Evolutionary conservation across 768 basidiomycete genomes (phyloP).

Genomic region (Boletus rex-veris): DNA sequence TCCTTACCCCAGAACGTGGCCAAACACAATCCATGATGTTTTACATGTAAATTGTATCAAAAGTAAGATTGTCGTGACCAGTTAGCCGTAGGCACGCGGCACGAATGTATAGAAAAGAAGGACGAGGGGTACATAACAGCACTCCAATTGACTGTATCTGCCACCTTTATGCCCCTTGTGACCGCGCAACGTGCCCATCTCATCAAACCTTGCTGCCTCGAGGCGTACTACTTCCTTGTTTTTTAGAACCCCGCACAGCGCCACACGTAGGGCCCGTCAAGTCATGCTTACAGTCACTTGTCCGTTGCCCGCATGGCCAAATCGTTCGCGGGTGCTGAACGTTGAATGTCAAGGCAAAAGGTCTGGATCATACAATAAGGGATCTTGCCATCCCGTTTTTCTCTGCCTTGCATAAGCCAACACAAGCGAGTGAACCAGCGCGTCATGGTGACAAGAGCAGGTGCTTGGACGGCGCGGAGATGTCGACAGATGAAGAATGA

Average conservation of each 20-base stretch:
- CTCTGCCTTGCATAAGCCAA: background rate
- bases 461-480: slow-evolving; percentile 23
- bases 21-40: background rate
- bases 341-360: background rate
- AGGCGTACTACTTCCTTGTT: slow-evolving; percentile 17
- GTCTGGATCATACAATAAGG: background rate
- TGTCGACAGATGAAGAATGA: slow-evolving; percentile 12
- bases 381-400: background rate
- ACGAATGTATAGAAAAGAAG: too few relatives aligned
- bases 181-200: background rate
- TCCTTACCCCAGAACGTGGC: slow-evolving; percentile 30
- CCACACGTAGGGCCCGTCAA: slow-evolving; percentile 15
- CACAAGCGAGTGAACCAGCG: slow-evolving; percentile 7
- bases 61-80: too few relatives aligned
- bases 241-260: slow-evolving; percentile 11
- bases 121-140: background rate
- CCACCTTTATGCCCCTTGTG: slow-evolving; percentile 11
- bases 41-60: too few relatives aligned
- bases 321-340: slow-evolving; percentile 21
- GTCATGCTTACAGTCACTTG: background rate
- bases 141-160: slow-evolving; percentile 8
- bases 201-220: slow-evolving; percentile 32
- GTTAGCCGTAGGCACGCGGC: too few relatives aligned
- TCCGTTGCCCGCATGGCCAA: background rate
- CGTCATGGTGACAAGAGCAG: slow-evolving; percentile 3